Conservation (phyloP, 805 yeast genomes). For the Peterozyma xylosa region DNA sequence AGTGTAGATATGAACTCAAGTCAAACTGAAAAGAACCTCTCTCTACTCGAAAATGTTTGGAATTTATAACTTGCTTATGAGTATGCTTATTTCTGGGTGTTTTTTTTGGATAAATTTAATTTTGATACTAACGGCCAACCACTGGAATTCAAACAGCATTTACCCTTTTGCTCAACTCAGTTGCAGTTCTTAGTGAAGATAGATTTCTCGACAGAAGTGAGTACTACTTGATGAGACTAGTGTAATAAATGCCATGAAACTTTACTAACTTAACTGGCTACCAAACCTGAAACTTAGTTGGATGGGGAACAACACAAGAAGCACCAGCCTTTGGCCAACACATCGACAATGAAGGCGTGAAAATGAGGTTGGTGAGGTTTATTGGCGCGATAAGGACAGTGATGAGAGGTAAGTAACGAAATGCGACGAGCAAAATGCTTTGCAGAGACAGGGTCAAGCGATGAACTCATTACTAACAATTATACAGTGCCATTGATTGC, state of each 20-base stretch:
- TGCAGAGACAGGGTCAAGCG: not conserved
- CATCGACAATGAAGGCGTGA: slow-evolving; percentile 24
- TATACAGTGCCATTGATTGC: slow-evolving; percentile 45
- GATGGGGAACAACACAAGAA: slow-evolving; percentile 15
- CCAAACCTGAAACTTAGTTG: slow-evolving; percentile 11
- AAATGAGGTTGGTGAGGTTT: slow-evolving; percentile 40
- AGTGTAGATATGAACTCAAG: not conserved
- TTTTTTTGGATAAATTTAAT: not conserved
- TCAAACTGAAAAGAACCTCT: not conserved
- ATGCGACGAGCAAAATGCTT: too few species aligned
- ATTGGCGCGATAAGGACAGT: slow-evolving; percentile 55
- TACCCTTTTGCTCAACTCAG: slow-evolving; percentile 44
- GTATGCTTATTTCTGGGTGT: not conserved
- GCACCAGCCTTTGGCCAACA: slow-evolving; percentile 3
- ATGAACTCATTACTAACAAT: not conserved
- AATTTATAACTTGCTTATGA: slow-evolving; percentile 5
- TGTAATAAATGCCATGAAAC: slow-evolving; percentile 12
- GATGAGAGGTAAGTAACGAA: slow-evolving; percentile 24
- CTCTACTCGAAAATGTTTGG: slow-evolving; percentile 5
- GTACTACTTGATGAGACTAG: slow-evolving; percentile 26
- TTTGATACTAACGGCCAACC: not conserved
- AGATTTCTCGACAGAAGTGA: slow-evolving; percentile 46
- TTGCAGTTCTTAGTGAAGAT: slow-evolving; percentile 56
- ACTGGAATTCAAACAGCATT: slow-evolving; percentile 20
- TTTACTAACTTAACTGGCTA: slow-evolving; percentile 3